A percentile compares a stretch with the other conserved stretches of the same genome.
Conservation (phyloP, 2,329 filamentous ascomycete species). For the Dactylellina cionopaga region DNA sequence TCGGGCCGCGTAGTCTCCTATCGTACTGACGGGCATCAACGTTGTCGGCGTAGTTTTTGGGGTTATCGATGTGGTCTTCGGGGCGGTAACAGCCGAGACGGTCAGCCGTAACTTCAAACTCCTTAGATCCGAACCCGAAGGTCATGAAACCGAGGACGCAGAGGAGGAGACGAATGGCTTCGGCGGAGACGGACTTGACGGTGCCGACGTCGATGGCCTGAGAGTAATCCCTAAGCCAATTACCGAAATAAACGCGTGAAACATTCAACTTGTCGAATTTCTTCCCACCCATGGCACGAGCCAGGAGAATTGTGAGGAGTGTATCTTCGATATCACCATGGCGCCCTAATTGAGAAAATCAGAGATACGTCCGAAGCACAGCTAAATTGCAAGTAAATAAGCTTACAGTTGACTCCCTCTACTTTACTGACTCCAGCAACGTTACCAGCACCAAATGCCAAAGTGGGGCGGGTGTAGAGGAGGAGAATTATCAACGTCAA, state of each 20-base stretch:
- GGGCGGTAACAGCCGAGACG: slow-evolving; percentile 83
- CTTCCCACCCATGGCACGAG: slow-evolving; percentile 72
- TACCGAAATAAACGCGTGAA: slow-evolving; percentile 92
- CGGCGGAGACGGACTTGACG: slow-evolving; percentile 87
- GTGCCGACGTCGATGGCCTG: slow-evolving; percentile 94
- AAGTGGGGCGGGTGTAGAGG: slow-evolving; percentile 72
- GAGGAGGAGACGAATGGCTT: slow-evolving; percentile 88
- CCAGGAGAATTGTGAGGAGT: slow-evolving; percentile 75
- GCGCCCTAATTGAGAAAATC: too few species aligned
- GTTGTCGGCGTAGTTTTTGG: slow-evolving; percentile 88
- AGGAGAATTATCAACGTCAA: slow-evolving; percentile 72
- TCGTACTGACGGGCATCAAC: slow-evolving; percentile 85
- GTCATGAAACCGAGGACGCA: slow-evolving; percentile 91
- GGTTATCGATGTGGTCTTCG: slow-evolving; percentile 83
- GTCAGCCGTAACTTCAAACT: slow-evolving; percentile 84
- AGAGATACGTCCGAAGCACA: too few species aligned
- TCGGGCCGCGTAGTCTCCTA: slow-evolving; percentile 78
- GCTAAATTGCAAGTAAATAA: too few species aligned
- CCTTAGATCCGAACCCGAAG: slow-evolving; percentile 82
- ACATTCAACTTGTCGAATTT: slow-evolving; percentile 90
- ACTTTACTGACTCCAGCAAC: slow-evolving; percentile 82
- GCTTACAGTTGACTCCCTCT: slow-evolving; percentile 83
- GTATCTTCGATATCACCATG: slow-evolving; percentile 95
- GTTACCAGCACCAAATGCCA: slow-evolving; percentile 88
- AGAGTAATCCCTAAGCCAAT: slow-evolving; percentile 93